Base-by-base conservation (phyloP, 2,329 filamentous ascomycete species). In the Diplocarpon rosae region DNA sequence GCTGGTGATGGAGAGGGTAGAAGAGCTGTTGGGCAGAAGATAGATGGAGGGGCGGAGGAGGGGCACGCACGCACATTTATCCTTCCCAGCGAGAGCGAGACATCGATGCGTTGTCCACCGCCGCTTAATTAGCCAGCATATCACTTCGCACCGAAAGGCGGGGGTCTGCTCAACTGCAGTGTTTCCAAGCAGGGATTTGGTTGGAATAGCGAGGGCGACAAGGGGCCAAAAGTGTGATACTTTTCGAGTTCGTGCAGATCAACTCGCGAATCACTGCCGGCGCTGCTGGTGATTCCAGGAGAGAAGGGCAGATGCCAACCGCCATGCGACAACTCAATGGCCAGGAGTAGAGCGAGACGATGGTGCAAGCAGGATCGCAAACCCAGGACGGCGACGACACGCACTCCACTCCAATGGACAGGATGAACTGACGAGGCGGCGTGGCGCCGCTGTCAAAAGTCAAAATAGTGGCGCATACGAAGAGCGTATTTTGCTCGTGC, bases 61-160 rank as follows among this genome's bases (percentile, higher is more conserved):
- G 39, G 47, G 54, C 54, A 41, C 42, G 42, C 46, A 43, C 48
- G 48, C 46, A 42, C 46, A 55, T 54, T 58, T 59, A 58, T 57
- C 15, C 53, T 45, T 52, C 48, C 43, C 37, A 35, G 46, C 42
- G 29, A 42, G 45, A 39, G 43, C 54, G 55, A 58, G 56, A 59
- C 53, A 57, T 45, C 45, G 57, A 57, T 59, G 57, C 51, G 57
- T 51, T 59, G 57, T 53, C 54, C 45, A 39, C 43, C 39, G 34
- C 52, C 49, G 49, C 52, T 51, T 24, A 24, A 24, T 24, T 24
- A 24, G 3, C 20, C 20, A 24, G 10, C 11, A 32, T 51, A 53
- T 57, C 48, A 56, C 20, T 30, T 32, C 13, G 37, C 46, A 41
- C 9, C 16, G 13, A 48, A 48, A 15, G 34, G 40, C 48, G 40